Evolutionary conservation across 108 stramenopile genomes (phyloP), one percentile per base, ranked within the genome.

Genomic region (Stephanodiscus triporus): DNA sequence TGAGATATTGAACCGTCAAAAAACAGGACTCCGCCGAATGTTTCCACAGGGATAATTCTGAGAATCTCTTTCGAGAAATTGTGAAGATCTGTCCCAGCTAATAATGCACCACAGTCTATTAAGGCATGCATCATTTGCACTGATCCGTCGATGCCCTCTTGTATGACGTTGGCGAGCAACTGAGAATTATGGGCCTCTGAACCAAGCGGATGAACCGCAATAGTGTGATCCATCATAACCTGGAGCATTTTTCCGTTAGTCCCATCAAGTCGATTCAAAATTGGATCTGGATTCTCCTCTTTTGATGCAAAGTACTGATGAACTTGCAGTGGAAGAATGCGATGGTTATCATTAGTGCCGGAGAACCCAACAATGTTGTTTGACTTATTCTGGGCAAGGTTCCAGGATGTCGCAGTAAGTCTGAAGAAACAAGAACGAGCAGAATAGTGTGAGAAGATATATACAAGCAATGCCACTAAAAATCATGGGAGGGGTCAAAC

Each of bases 231-330:
- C 3, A 83, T 16, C 6, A 87, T 80, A 24, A 79, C 45, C 9
- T 83, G 65, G 9, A 87, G 27, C 87, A 87, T 87, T 34, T 71
- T 62, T 20, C 87, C 87, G 63, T 87, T 83, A 16, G 87, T 87
- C 17, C 58, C 78, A 20, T 60, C 34, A 13, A 85, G 68, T 4
- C 67, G 17, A n/a, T 63, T 57, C 20, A 65, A 42, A 7, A 62
- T 40, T 9, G 66, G n/a, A 47, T 80, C 73, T 23, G 73, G 23
- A 0, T 43, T 26, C 0, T 67, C 26, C 9, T 30, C 32, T 16
- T 67, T 11, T 0, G 67, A 76, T 32, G 78, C 42, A 60, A 79
- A 65, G 68, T 63, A 69, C 66, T 83, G 80, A 13, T 56, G 45
- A 9, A 87, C 82, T 40, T 83, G 82, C 9, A 84, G 26, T 22